Evolutionary conservation across 2,329 filamentous ascomycete genomes (phyloP), one percentile per base, ranked within the genome.

Genomic region (Fusarium neocosmosporiellum): DNA sequence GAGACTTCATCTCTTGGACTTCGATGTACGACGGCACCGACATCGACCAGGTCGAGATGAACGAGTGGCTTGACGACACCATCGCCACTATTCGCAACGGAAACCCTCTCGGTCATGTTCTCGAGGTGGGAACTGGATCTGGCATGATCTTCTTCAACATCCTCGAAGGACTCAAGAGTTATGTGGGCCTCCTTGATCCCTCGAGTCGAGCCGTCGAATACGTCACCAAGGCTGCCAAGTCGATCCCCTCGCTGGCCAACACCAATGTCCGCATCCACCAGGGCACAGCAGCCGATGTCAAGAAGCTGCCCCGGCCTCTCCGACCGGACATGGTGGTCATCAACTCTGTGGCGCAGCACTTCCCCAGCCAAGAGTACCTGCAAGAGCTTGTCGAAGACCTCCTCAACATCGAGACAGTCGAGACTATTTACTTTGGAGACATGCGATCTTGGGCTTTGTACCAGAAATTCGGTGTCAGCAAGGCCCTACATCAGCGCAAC

Each of bases 341-440:
- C 46, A 80, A 80, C 58, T 80, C 78, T 0, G 77, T 78, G 3
- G 71, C 69, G 0, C 78, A 80, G 27, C 79, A 80, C 53, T 80
- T 80, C 27, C 78, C 78, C 8, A 76, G 65, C 18, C 68, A 66
- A 39, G 72, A 76, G 2, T 80, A 80, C 20, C 54, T 80, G 1
- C 11, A 63, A 2, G 58, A 67, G 3, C 57, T 75, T 2, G 55
- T 80, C 0, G 11, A 74, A n/a, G 65, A 68, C 16, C 58, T 79
- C 7, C 39, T 72, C 2, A 37, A 57, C n/a, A 18, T 67, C 2
- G 43, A n/a, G 0, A 53, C 48, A 9, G 62, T 70, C 20, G 53
- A 72, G 34, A 67, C 57, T 0, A 31, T 78, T 1, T 75, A 77
- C 54, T 75, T 78, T 36, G 74, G 75, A 1, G 77, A 78, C 11